A percentile compares a stretch with the other conserved stretches of the same genome.
Evolutionary conservation across 106 monocot species (phyloP).

Genomic region (Dioscorea zingiberensis): DNA sequence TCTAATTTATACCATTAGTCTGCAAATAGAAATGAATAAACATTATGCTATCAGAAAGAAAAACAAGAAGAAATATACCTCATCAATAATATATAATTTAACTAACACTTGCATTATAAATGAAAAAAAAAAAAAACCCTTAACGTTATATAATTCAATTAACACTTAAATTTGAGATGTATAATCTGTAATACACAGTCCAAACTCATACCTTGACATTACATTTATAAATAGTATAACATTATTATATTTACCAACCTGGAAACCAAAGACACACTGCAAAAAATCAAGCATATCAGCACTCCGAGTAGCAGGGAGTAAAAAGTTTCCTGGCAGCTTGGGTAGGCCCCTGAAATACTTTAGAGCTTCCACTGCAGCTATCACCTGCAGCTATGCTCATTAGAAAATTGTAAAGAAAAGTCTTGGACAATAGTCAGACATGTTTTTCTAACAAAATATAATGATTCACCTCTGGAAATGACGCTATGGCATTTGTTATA

Average conservation of each 20-base stretch:
- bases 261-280: constrained; percentile 90
- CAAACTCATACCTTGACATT: too few species aligned
- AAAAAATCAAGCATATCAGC: constrained; percentile 86
- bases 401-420: background rate
- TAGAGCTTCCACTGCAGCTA: constrained; percentile 67
- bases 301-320: constrained; percentile 50
- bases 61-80: too few species aligned
- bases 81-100: too few species aligned
- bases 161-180: too few species aligned
- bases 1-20: too few species aligned
- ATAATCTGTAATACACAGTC: too few species aligned
- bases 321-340: constrained; percentile 61
- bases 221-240: too few species aligned
- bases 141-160: too few species aligned
- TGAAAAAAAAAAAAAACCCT: too few species aligned
- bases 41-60: too few species aligned
- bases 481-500: constrained; percentile 54
- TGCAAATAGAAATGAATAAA: too few species aligned
- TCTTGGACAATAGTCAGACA: background rate
- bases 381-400: constrained; percentile 41
- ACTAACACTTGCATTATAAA: too few species aligned
- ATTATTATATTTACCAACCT: constrained; percentile 35
- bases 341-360: constrained; percentile 64
- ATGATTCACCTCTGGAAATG: constrained; percentile 58
- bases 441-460: background rate